Base-by-base conservation (phyloP, 2,329 filamentous ascomycete species). In the Colletotrichum tabaci region DNA sequence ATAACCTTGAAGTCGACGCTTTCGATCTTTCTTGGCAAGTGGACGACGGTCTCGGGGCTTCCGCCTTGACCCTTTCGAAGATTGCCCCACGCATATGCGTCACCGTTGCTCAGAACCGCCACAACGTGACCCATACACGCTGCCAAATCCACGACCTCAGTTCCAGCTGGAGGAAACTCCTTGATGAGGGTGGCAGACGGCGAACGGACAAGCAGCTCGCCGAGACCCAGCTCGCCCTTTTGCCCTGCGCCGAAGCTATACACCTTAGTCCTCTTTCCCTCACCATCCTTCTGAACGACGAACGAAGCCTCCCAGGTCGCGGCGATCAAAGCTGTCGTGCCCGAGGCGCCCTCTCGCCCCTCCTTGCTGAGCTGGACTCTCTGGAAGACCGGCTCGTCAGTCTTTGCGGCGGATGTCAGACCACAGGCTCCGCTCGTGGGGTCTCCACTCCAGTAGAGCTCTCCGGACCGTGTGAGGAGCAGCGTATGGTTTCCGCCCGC, bases 401-500 rank as follows among this genome's bases (percentile, higher is more conserved):
- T 74, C 7, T 75, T 74, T 4, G 80, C 75, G 0, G 79, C 74
- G 21, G 67, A 71, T 4, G 71, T 74, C 12, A 85, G 75, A 1
- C 89, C 89, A 74, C 89, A 91, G 2, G 89, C 88, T 15, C 89
- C 89, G 13, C 79, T 84, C 2, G 82, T 78, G 9, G 82, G 84
- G 70, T 91, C 88, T 1, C 95, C 95, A 56, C 90, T 87, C 77
- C 89, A 91, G 77, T 89, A 93, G 0, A 95, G 83, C 1, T 82
- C 75, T 0, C 92, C 91, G 35, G 84, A 79, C 4, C 84, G 77
- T n/a, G 88, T 89, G 13, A 95, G 84, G 12, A 97, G 79, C 4
- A 98, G 82, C 0, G 94, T 97, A 80, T 98, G 96, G 77, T 98
- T 98, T 1, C 95, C 95, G 4, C 96, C 96, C 9, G 94, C 86